Evolutionary conservation across 2,329 filamentous ascomycete genomes (phyloP).

Genomic region (Diaporthe capsici): DNA sequence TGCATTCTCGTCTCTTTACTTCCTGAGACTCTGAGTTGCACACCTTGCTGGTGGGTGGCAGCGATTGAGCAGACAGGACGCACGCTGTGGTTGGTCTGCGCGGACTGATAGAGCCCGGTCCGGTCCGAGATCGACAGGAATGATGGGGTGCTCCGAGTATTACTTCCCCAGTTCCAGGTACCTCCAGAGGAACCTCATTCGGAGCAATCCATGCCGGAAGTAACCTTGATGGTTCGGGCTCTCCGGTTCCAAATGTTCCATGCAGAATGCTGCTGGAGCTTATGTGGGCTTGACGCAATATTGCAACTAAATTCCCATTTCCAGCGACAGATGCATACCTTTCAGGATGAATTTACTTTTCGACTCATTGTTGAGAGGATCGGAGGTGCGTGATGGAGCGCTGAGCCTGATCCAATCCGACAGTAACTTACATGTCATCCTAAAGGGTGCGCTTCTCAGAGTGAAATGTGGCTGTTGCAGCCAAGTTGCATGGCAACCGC

Average conservation of each 20-base stretch:
- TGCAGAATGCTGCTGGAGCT: background rate
- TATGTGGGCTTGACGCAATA: background rate
- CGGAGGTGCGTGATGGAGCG: background rate
- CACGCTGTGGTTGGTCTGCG: background rate
- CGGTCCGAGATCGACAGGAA: background rate
- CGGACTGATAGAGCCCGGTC: background rate
- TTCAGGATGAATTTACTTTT: background rate
- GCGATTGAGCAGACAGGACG: background rate
- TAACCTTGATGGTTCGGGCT: background rate
- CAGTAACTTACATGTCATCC: background rate
- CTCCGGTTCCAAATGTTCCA: background rate
- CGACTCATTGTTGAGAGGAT: background rate
- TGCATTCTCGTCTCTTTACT: too few relatives aligned
- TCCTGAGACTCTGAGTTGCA: background rate
- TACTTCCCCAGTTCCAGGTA: background rate
- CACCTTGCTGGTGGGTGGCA: background rate
- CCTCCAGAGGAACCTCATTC: background rate
- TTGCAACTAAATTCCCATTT: background rate
- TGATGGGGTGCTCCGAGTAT: background rate
- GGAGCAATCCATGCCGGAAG: background rate
- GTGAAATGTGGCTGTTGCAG: background rate
- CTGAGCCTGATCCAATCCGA: background rate
- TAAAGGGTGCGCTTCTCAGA: background rate
- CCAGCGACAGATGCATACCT: background rate
- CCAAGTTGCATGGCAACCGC: background rate